Evolutionary conservation across 1,284 basidiomycete species (phyloP), one percentile per base, ranked within the genome.

Genomic region (Heimioporus punctisporus): DNA sequence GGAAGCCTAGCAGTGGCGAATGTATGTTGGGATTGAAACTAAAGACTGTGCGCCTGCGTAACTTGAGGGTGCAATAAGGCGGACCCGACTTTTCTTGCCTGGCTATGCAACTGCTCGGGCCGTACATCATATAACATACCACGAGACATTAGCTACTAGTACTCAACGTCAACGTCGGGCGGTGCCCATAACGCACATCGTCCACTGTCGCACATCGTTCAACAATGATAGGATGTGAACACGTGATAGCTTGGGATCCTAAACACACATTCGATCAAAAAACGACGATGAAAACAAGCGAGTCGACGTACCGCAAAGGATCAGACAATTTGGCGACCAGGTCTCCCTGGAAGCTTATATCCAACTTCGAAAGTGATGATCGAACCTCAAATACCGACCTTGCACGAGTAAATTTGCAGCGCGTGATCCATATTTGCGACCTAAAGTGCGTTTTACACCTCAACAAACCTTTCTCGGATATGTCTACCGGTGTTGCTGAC

Each of bases 191-290:
- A 70, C 17, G 89, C 81, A 65, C 90, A 91, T 50, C 87, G 78
- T 21, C 91, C 90, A 58, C 85, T 89, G 1, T 90, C 3, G 79
- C 90, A 28, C 79, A 86, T 24, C 90, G 79, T 61, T 90, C 89
- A 5, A 88, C 76, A 24, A 90, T 73, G 54, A 67, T 85, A 0
- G 91, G 90, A 68, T 93, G 91, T n/a, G 88, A 90, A 62, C 86
- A 88, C 11, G 90, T 90, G 21, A 92, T 91, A 23, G 90, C 90
- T 72, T 92, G 91, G 3, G 87, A 92, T 85, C 60, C 88, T 92
- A 56, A 48, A 21, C 19, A n/a, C 4, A 17, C 17, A 14, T 4
- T 21, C 47, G 31, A 14, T 46, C 25, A 27, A 48, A 15, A 54
- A 24, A 27, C 11, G 4, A 47, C 8, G 26, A 34, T 21, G 17